A percentile compares a stretch with the other conserved stretches of the same genome.
Conservation (phyloP, 768 basidiomycete species). For the Botryobasidium botryosum region DNA sequence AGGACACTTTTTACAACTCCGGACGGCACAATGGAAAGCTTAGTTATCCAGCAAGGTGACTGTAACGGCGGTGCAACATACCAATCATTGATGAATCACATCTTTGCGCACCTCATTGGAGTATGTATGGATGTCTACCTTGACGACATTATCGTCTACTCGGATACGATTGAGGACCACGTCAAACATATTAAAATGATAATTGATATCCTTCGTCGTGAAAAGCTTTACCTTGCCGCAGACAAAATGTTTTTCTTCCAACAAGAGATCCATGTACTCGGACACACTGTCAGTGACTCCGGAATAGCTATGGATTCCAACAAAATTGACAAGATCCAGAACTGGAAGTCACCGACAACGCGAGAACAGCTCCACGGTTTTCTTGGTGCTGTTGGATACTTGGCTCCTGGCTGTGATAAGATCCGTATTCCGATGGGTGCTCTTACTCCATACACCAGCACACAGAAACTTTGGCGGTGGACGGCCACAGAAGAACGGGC, state of each 20-base stretch:
- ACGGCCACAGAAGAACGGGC: slow-evolving; percentile 1
- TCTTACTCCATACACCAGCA: background rate
- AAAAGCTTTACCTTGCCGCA: slow-evolving; percentile 21
- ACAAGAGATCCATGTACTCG: no score
- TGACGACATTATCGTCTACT: no score
- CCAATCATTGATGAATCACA: slow-evolving; percentile 21
- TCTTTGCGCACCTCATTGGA: slow-evolving; percentile 25
- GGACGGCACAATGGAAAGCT: slow-evolving; percentile 5
- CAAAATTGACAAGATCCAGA: background rate
- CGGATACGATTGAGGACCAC: slow-evolving; percentile 22
- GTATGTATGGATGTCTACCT: no score
- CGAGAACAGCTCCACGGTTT: background rate
- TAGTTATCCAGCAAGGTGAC: slow-evolving; percentile 12
- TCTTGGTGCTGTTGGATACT: slow-evolving; percentile 2
- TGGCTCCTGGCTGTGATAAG: no score
- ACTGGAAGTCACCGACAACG: background rate
- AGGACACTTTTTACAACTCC: slow-evolving; percentile 5
- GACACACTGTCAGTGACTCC: background rate
- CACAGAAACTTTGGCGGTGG: slow-evolving; percentile 1
- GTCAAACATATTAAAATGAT: slow-evolving; percentile 18
- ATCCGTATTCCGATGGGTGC: slow-evolving; percentile 4
- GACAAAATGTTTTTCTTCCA: no score
- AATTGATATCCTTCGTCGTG: slow-evolving; percentile 16
- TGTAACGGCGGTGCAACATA: slow-evolving; percentile 22
- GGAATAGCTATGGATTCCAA: background rate